These are phyloP conservation scores for Paramecium tetraurelia DNA, from an alignment of 73 alveolate species.

Conservation along the genomic window DNA sequence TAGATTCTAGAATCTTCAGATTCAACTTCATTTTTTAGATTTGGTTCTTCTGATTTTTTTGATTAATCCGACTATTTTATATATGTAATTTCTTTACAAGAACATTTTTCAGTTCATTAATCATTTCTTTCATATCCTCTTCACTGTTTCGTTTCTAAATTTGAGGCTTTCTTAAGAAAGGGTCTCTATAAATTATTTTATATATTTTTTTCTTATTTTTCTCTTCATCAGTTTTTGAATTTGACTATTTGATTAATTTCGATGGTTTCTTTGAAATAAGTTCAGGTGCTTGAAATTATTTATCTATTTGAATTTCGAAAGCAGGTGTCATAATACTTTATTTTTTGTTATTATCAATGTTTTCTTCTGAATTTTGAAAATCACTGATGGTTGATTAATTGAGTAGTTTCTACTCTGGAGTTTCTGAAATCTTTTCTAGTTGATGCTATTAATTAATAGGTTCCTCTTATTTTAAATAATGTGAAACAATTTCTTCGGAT, in stretches of 20 bases:
- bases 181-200: constrained; percentile 6
- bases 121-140: constrained; percentile 9
- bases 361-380: not conserved
- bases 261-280: not conserved
- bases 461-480: not conserved
- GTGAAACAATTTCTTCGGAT: not conserved
- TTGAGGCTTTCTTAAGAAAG: not conserved
- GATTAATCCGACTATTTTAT: not conserved
- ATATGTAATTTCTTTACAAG: not conserved
- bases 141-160: not conserved
- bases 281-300: not conserved
- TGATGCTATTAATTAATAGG: not conserved
- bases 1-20: not conserved
- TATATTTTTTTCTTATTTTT: not conserved
- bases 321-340: not conserved
- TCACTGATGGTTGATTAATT: not conserved
- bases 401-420: constrained; percentile 13
- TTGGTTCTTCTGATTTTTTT: not conserved
- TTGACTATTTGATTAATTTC: not conserved
- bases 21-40: not conserved
- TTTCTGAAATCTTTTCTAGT: not conserved
- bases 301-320: not conserved
- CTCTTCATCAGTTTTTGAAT: constrained; percentile 19
- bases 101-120: not conserved
- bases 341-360: not conserved